These are phyloP conservation scores for Aureobasidium pullulans DNA, from an alignment of 2,329 filamentous ascomycete species.

Conservation along the genomic window DNA sequence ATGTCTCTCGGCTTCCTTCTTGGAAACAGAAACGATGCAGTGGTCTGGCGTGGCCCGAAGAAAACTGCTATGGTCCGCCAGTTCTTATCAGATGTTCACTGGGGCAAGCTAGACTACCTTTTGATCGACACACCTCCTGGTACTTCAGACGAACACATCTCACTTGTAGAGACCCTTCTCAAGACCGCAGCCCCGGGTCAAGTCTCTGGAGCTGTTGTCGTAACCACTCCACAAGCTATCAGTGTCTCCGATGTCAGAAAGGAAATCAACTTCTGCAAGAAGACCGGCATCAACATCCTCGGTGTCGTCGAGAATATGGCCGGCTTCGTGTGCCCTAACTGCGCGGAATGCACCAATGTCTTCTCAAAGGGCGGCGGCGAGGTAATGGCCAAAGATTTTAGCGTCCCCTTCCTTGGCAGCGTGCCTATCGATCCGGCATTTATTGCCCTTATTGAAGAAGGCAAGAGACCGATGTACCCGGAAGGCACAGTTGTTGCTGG, in stretches of 20 bases:
- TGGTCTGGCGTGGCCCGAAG: conserved; percentile 96
- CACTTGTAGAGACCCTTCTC: conserved; percentile 65
- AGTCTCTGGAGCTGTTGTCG: conserved; percentile 80
- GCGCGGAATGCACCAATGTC: conserved; percentile 79
- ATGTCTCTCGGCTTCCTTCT: conserved; percentile 94
- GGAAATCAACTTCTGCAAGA: conserved; percentile 86
- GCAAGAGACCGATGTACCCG: conserved; percentile 59
- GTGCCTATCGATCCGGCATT: conserved; percentile 93
- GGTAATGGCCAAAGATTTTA: conserved; percentile 81
- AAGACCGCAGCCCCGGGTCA: conserved; percentile 48
- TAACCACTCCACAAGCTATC: conserved; percentile 93
- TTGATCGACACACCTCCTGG: conserved; percentile 94
- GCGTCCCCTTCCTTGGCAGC: conserved; percentile 73
- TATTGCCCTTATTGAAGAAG: conserved; percentile 75
- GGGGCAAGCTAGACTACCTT: conserved; percentile 82
- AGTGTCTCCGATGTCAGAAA: conserved; percentile 90
- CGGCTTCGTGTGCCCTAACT: conserved; percentile 73
- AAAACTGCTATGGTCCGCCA: conserved; percentile 99
- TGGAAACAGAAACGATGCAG: conserved; percentile 73
- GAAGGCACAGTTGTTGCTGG: conserved; percentile 58
- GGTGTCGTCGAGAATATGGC: conserved; percentile 98
- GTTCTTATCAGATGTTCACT: conserved; percentile 85
- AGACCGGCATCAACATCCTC: conserved; percentile 70
- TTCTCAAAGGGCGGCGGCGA: conserved; percentile 87
- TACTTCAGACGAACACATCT: conserved; percentile 95